phyloP scores from a whole-genome alignment of 345 rosid species.

The Sisymbrium altissimum region DNA sequence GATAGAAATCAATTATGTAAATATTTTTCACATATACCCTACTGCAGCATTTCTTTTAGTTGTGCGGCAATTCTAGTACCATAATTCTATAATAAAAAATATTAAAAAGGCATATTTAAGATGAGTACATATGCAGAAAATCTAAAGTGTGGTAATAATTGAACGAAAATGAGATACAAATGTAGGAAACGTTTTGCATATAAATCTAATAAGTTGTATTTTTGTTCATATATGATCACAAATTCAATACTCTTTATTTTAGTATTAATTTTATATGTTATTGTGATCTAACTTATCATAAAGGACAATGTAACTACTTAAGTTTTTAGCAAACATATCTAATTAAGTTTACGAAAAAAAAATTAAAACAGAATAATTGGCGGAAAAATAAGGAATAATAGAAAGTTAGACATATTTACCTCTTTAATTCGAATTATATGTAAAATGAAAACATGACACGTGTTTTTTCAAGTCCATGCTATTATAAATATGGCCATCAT shows the following conservation, averaged over 20 bases:
- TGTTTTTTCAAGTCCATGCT: background rate
- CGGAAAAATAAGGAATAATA: background rate
- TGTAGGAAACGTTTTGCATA: background rate
- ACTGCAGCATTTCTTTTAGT: background rate
- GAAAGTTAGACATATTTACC: background rate
- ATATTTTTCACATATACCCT: background rate
- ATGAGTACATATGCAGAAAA: background rate
- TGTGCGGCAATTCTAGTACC: background rate
- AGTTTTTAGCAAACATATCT: background rate
- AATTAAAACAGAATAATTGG: too few relatives aligned
- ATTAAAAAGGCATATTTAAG: background rate
- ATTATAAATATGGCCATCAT: conserved; percentile 22
- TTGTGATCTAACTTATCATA: too few relatives aligned
- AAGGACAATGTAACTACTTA: too few relatives aligned
- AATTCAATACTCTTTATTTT: background rate
- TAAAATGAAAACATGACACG: conserved; percentile 26
- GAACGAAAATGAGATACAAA: background rate
- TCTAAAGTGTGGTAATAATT: background rate
- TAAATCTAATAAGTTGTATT: background rate
- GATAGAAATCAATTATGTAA: background rate
- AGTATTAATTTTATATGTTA: too few relatives aligned
- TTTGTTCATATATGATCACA: background rate
- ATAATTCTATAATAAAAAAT: background rate
- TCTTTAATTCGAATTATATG: background rate
- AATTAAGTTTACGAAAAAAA: background rate